These are phyloP conservation scores for Iris macrosiphon DNA, from an alignment of 106 monocot species.

Conservation along the genomic window DNA sequence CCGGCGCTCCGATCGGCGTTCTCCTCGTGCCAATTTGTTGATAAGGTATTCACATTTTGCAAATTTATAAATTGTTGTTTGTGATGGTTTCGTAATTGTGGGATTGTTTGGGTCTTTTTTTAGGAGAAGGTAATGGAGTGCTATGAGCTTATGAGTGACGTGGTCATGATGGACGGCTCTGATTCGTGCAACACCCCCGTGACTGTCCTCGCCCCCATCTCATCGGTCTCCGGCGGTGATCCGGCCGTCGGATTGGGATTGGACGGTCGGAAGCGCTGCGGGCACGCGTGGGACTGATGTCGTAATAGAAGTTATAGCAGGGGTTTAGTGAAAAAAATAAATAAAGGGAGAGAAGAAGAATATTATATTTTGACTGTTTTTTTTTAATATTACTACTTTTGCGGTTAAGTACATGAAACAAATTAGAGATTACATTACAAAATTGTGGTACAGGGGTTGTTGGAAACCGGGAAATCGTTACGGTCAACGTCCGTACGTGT, in stretches of 20 bases:
- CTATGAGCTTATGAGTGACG: slow-evolving; percentile 2
- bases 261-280: neutral
- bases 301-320: too few relatives aligned
- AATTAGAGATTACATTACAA: too few relatives aligned
- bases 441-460: too few relatives aligned
- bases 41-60: slow-evolving; percentile 29
- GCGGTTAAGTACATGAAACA: too few relatives aligned
- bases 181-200: slow-evolving; percentile 6
- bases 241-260: slow-evolving; percentile 6
- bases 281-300: slow-evolving; percentile 9
- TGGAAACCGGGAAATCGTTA: too few relatives aligned
- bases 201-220: slow-evolving; percentile 1
- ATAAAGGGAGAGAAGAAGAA: too few relatives aligned
- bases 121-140: slow-evolving; percentile 14
- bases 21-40: slow-evolving; percentile 36
- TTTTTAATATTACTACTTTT: too few relatives aligned
- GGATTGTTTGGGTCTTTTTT: neutral
- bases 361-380: too few relatives aligned
- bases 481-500: too few relatives aligned
- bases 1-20: slow-evolving; percentile 40
- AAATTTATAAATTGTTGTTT: neutral
- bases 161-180: slow-evolving; percentile 6
- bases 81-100: neutral
- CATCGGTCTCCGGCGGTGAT: neutral
- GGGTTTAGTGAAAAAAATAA: too few relatives aligned